These are phyloP conservation scores for Phytopythium litorale DNA, from an alignment of 352 stramenopile genomes.

Conservation along the genomic window DNA sequence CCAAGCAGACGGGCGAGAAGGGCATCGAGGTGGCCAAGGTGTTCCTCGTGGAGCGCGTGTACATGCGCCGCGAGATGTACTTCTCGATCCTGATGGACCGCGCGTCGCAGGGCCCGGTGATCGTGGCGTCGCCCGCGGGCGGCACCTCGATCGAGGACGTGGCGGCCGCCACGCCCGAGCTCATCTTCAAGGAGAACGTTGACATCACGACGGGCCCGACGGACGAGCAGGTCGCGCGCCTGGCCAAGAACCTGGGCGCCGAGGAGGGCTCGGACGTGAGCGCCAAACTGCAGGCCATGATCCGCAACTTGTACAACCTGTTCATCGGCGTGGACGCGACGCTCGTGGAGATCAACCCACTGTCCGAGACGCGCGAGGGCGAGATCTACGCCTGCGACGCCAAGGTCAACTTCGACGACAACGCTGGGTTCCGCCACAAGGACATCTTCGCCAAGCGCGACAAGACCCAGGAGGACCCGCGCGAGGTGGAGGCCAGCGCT, in stretches of 20 bases:
- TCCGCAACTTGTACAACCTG: conserved; percentile 93
- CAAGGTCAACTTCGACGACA: conserved; percentile 99
- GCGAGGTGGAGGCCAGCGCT: conserved; percentile 92
- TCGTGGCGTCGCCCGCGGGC: conserved; percentile 94
- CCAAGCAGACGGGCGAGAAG: conserved; percentile 91
- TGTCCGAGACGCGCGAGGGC: conserved; percentile 95
- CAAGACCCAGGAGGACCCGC: conserved; percentile 93
- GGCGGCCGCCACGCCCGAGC: conserved; percentile 90
- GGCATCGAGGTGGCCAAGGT: conserved; percentile 89
- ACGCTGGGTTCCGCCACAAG: conserved; percentile 96
- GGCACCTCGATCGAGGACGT: conserved; percentile 98
- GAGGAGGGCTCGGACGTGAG: conserved; percentile 27
- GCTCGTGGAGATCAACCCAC: conserved; percentile 98
- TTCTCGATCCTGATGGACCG: conserved; percentile 98
- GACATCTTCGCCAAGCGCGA: conserved; percentile 90
- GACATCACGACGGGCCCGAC: conserved; percentile 93
- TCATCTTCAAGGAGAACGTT: conserved; percentile 93
- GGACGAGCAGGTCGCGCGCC: conserved; percentile 65
- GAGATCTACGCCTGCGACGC: conserved; percentile 96
- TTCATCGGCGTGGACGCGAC: conserved; percentile 97
- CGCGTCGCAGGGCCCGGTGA: conserved; percentile 91
- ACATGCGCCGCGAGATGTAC: conserved; percentile 97
- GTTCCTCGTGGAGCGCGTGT: conserved; percentile 91
- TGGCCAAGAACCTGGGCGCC: conserved; percentile 74
- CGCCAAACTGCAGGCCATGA: conserved; percentile 69